Base-by-base conservation (phyloP, 2,329 filamentous ascomycete genomes). In the Colletotrichum higginsianum region DNA sequence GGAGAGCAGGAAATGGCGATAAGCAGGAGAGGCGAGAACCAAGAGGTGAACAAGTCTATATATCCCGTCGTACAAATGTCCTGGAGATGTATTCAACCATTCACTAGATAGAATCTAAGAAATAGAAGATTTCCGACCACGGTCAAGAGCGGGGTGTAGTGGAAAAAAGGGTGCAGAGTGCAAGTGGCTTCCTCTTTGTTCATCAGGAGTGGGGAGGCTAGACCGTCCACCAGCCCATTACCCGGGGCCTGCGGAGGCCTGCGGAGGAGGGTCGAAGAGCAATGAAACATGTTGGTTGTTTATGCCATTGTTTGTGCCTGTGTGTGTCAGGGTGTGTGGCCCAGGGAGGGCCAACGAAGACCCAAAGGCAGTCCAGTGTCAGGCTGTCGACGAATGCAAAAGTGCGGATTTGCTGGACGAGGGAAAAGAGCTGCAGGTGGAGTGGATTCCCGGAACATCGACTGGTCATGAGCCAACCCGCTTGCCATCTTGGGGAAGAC, bases 141-240 rank as follows among this genome's bases (percentile, higher is more conserved):
- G 15, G 11, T 38, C 11, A 49, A 57, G 30, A 62, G 57, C 50
- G 67, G 63, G 57, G 64, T 71, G 64, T 40, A 47, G 42, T 60
- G 40, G 16, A 35, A 61, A 49, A 49, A 55, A 35, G 30, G 40
- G 21, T 53, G 55, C 35, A 71, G 52, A 67, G 60, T 26, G 15
- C 42, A 23, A 49, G 16, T 23, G 35, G 21, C 12, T n/a, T 55
- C 23, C 18, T 53, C 52, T 38, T 58, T 26, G 65, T 58, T 58
- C 46, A 38, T 55, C 47, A 15, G 58, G 50, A 49, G 58, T 64
- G 65, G 65, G 68, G 52, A 71, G 68, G 46, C 58, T 60, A 64
- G 57, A 47, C 49, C 42, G 23, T 61, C 26, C 9, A 9, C 44
- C 66, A 38, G 58, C 56, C 50, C 63, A 18, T 66, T 55, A 46